These are phyloP conservation scores for Chlorella sp. DNA, from an alignment of 139 green algal genomes.

Conservation along the genomic window DNA sequence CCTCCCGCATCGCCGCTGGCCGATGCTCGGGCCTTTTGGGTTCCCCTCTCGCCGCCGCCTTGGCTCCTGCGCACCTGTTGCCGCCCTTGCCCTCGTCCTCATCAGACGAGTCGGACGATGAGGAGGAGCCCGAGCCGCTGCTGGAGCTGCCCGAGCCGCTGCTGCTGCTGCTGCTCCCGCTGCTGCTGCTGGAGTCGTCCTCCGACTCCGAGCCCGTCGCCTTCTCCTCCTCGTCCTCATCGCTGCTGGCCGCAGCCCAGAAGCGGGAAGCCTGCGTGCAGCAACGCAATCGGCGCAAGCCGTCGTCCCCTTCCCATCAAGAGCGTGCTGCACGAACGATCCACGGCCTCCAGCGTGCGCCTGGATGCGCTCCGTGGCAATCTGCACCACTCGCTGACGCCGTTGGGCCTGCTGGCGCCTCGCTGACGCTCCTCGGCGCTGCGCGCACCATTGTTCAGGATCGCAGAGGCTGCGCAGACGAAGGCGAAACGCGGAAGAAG, in stretches of 20 bases:
- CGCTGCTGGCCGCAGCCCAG: conserved; percentile 12
- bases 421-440: no score
- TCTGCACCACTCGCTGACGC: no score
- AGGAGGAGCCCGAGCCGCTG: conserved; percentile 37
- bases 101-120: conserved; percentile 31
- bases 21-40: background rate
- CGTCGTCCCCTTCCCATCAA: no score
- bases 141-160: conserved; percentile 6
- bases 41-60: background rate
- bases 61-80: background rate
- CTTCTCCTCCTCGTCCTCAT: conserved; percentile 17
- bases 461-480: no score
- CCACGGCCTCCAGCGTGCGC: no score
- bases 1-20: no score
- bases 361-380: no score
- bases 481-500: no score
- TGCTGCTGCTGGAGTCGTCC: conserved; percentile 1
- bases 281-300: no score
- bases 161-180: conserved; percentile 5
- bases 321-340: no score
- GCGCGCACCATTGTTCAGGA: no score
- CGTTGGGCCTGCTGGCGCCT: no score
- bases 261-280: conserved; percentile 3
- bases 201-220: background rate
- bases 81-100: conserved; percentile 1